phyloP scores from a whole-genome alignment of 768 basidiomycete genomes.

The Boletus vermiculosoides region DNA sequence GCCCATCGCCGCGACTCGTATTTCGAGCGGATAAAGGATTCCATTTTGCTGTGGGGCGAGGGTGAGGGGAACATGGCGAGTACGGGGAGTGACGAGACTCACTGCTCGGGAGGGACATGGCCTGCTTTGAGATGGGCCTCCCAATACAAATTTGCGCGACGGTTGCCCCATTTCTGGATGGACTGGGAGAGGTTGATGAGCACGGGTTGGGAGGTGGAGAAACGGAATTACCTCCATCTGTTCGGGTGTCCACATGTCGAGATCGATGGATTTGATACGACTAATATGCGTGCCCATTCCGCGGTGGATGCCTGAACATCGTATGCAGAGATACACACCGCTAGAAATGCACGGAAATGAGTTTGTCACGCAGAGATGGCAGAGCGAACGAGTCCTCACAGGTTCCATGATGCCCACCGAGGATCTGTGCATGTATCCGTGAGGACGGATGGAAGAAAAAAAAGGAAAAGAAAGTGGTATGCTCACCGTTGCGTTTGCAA shows the following conservation, averaged over 20 bases:
- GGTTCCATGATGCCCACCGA: constrained; percentile 97
- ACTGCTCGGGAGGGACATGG: constrained; percentile 95
- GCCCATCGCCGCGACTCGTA: constrained; percentile 96
- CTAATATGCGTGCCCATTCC: constrained; percentile 99
- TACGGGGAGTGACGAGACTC: constrained; percentile 32
- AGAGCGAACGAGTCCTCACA: constrained; percentile 48
- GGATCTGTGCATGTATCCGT: constrained; percentile 58
- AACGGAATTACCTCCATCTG: constrained; percentile 79
- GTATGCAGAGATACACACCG: constrained; percentile 92
- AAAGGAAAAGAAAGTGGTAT: neutral
- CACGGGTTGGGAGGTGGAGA: neutral
- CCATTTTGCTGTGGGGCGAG: constrained; percentile 75
- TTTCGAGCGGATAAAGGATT: constrained; percentile 94
- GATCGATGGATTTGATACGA: constrained; percentile 95
- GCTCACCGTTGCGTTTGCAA: constrained; percentile 91
- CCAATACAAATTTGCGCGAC: constrained; percentile 93
- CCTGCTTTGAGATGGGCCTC: constrained; percentile 92
- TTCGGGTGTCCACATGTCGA: constrained; percentile 96
- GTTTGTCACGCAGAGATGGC: neutral
- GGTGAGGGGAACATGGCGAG: neutral
- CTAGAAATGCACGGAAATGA: constrained; percentile 37
- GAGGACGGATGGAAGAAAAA: neutral
- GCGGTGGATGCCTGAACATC: constrained; percentile 96
- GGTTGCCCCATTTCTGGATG: constrained; percentile 94
- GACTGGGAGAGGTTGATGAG: constrained; percentile 40